Percentiles rank a stretch among this genome's conserved stretches.
Conservation (phyloP, 2,329 filamentous ascomycete genomes). For the Fusarium bulbicola region DNA sequence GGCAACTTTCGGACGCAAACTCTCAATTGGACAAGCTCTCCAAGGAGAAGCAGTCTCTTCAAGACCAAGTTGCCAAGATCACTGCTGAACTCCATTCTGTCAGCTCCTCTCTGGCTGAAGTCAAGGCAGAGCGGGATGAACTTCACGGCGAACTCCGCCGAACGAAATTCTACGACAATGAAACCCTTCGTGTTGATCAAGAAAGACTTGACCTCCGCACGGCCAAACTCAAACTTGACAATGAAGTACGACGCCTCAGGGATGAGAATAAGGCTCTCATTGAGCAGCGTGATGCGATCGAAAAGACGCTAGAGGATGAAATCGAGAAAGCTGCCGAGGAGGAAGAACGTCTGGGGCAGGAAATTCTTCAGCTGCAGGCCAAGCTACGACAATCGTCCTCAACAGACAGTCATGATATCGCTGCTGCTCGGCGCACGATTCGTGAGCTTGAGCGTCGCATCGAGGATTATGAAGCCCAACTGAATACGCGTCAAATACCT, state of each 20-base stretch:
- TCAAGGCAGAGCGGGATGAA: slow-evolving; percentile 73
- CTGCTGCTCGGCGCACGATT: slow-evolving; percentile 69
- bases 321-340: slow-evolving; percentile 72
- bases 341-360: slow-evolving; percentile 68
- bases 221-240: slow-evolving; percentile 73
- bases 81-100: slow-evolving; percentile 69
- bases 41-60: slow-evolving; percentile 69
- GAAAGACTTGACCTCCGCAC: slow-evolving; percentile 75
- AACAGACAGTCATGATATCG: slow-evolving; percentile 62
- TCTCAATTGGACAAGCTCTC: slow-evolving; percentile 64
- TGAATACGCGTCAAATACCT: slow-evolving; percentile 47
- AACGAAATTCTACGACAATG: slow-evolving; percentile 63
- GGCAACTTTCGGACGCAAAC: slow-evolving; percentile 67
- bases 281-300: slow-evolving; percentile 66
- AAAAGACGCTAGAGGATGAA: slow-evolving; percentile 72
- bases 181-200: slow-evolving; percentile 70
- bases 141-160: slow-evolving; percentile 68
- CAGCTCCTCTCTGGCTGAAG: slow-evolving; percentile 64
- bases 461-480: slow-evolving; percentile 60
- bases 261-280: slow-evolving; percentile 69
- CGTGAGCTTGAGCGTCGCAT: slow-evolving; percentile 71
- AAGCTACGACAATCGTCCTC: slow-evolving; percentile 56
- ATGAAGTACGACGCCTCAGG: slow-evolving; percentile 70
- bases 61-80: slow-evolving; percentile 68
- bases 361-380: slow-evolving; percentile 62